These are phyloP conservation scores for Pseudogymnoascus sp. DNA, from an alignment of 2,329 filamentous ascomycete species.

Conservation along the genomic window DNA sequence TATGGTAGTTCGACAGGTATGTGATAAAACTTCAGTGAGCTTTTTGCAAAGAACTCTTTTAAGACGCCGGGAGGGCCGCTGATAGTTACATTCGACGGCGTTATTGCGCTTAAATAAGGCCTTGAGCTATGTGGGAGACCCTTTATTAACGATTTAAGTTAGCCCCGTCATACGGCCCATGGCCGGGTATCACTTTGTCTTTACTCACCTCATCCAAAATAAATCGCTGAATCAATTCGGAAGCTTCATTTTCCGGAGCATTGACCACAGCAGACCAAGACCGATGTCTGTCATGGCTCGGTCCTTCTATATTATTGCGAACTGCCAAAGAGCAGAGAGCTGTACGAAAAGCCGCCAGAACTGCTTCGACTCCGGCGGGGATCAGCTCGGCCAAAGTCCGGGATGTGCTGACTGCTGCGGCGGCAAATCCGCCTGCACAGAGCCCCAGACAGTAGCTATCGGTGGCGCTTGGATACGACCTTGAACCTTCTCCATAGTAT, in stretches of 20 bases:
- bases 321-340: conserved; percentile 11
- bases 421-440: conserved; percentile 25
- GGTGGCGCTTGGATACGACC: not conserved
- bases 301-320: not conserved
- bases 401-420: conserved; percentile 22
- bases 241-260: not conserved
- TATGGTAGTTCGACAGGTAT: conserved; percentile 18
- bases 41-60: not conserved
- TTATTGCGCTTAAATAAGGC: conserved; percentile 11
- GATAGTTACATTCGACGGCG: conserved; percentile 12
- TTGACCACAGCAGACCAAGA: conserved; percentile 12
- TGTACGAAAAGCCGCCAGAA: conserved; percentile 21
- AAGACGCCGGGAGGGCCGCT: conserved; percentile 9
- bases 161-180: not conserved
- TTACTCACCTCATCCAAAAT: not conserved
- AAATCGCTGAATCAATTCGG: conserved; percentile 5
- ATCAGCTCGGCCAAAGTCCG: conserved; percentile 20
- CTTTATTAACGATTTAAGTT: not conserved
- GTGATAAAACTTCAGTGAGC: conserved; percentile 1
- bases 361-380: conserved; percentile 21
- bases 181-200: not conserved
- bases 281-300: conserved; percentile 1
- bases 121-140: not conserved
- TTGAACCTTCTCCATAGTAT: not conserved
- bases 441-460: conserved; percentile 16